Evolutionary conservation across 106 monocot genomes (phyloP).

Genomic region (Xerophyta viscosa): DNA sequence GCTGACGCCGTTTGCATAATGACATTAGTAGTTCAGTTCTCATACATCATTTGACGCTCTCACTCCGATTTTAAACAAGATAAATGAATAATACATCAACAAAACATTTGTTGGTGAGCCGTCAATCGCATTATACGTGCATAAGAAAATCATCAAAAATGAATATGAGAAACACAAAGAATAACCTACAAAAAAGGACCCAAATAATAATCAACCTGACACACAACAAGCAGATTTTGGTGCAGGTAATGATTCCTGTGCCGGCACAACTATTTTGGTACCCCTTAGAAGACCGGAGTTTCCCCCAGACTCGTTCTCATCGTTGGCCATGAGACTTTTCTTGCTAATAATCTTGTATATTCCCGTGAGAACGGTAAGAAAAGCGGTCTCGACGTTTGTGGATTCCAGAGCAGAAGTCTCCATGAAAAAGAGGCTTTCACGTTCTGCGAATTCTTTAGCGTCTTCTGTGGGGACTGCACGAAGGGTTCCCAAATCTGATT

Average conservation of each 20-base stretch:
- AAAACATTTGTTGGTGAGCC: too few species aligned
- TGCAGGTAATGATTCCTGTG: not conserved
- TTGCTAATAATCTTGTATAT: constrained; percentile 14
- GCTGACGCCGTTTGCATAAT: too few species aligned
- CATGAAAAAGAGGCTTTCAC: constrained; percentile 16
- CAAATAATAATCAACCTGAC: not conserved
- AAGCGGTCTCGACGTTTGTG: constrained; percentile 16
- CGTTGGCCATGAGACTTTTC: constrained; percentile 9
- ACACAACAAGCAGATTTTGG: constrained; percentile 7
- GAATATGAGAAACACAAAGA: too few species aligned
- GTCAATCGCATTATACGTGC: not conserved
- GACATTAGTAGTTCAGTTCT: too few species aligned
- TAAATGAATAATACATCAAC: too few species aligned
- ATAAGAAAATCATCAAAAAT: not conserved
- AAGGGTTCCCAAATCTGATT: constrained; percentile 11
- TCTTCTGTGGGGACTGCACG: constrained; percentile 12
- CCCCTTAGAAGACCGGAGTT: constrained; percentile 9
- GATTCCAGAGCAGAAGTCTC: constrained; percentile 15
- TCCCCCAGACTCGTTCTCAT: constrained; percentile 1
- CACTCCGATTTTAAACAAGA: too few species aligned
- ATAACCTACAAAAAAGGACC: not conserved
- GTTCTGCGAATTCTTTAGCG: constrained; percentile 11
- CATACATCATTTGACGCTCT: too few species aligned
- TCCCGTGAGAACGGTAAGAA: constrained; percentile 5
- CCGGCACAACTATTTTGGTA: constrained; percentile 13